Conservation (phyloP, 2,329 filamentous ascomycete genomes). For the Coleophoma crateriformis region DNA sequence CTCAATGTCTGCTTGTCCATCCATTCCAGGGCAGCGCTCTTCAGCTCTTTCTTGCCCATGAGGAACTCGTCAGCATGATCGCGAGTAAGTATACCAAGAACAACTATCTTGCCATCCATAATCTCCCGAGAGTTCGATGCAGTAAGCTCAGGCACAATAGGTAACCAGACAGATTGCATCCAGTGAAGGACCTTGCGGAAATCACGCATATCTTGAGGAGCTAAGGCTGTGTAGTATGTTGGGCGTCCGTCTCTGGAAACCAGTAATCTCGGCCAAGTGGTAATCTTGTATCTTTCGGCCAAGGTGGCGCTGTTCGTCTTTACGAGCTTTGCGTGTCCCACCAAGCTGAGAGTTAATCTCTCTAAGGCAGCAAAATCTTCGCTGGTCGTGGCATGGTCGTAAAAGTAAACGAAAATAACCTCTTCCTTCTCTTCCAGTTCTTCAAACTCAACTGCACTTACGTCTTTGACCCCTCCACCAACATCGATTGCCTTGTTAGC, state of each 20-base stretch:
- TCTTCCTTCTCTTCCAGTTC: slow-evolving; percentile 88
- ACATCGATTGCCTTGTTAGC: slow-evolving; percentile 81
- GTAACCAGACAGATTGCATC: slow-evolving; percentile 97
- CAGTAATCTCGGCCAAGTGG: slow-evolving; percentile 89
- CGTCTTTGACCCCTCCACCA: slow-evolving; percentile 71
- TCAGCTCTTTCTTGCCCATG: slow-evolving; percentile 79
- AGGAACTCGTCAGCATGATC: slow-evolving; percentile 75
- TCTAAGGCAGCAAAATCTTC: slow-evolving; percentile 91
- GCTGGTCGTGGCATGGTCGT: slow-evolving; percentile 86
- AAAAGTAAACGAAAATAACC: slow-evolving; percentile 96
- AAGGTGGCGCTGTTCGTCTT: slow-evolving; percentile 79
- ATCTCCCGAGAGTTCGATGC: slow-evolving; percentile 89
- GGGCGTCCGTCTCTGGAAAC: slow-evolving; percentile 86
- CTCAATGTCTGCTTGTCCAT: slow-evolving; percentile 92
- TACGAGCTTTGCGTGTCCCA: slow-evolving; percentile 87
- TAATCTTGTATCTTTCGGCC: slow-evolving; percentile 84
- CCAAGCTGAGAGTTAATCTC: slow-evolving; percentile 77
- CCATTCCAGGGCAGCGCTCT: slow-evolving; percentile 94
- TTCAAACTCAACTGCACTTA: slow-evolving; percentile 71
- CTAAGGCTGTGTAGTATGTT: slow-evolving; percentile 82
- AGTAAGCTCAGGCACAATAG: slow-evolving; percentile 89
- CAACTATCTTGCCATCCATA: slow-evolving; percentile 93
- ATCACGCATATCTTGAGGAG: slow-evolving; percentile 89
- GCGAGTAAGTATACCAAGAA: slow-evolving; percentile 80
- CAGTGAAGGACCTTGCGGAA: slow-evolving; percentile 73